Evolutionary conservation across 2,329 filamentous ascomycete genomes (phyloP), one percentile per base, ranked within the genome.

Genomic region (Alternaria brassicae): DNA sequence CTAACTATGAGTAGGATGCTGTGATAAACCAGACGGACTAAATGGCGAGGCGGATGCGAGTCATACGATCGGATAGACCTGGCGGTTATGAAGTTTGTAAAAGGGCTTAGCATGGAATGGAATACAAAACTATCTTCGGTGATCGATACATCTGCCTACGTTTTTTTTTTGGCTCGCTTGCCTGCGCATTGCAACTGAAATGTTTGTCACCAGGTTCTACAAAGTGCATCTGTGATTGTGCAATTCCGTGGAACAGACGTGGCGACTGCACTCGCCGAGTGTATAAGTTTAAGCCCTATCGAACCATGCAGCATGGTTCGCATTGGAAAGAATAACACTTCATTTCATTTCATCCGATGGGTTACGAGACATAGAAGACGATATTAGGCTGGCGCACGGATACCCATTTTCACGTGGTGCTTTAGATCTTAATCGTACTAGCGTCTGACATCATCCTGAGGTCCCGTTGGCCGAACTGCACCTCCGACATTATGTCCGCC

Each of bases 11-110:
- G 12, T 36, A 66, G 65, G 65, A 66, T 56, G 65, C 55, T 40
- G 65, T 68, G 9, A 58, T 68, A 21, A 68, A 68, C 44, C 58
- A 57, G 9, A 62, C 56, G 12, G 56, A 62, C 34, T 61, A 21
- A 40, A 5, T 2, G 48, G 12, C 10, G 15, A 4, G 25, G 25
- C 4, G 4, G 25, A 7, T 27, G 7, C 25, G 25, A 27, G 25
- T 27, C 25, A 32, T 15, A 32, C 6, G 30, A 32, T 13, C 13
- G 12, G 13, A 13, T 32, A 10, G 10, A 32, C 4, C 13, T 15
- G 10, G 12, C 8, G 6, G 12, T 4, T n/a, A 21, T 39, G 2
- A 12, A 9, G 17, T 9, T 39, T 21, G 5, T 23, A 12, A 15
- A 3, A 5, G 13, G 9, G 19, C 37, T 40, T 40, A 40, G 19